Evolutionary conservation across 2,329 filamentous ascomycete species (phyloP).

Genomic region (Beauveria sp.): DNA sequence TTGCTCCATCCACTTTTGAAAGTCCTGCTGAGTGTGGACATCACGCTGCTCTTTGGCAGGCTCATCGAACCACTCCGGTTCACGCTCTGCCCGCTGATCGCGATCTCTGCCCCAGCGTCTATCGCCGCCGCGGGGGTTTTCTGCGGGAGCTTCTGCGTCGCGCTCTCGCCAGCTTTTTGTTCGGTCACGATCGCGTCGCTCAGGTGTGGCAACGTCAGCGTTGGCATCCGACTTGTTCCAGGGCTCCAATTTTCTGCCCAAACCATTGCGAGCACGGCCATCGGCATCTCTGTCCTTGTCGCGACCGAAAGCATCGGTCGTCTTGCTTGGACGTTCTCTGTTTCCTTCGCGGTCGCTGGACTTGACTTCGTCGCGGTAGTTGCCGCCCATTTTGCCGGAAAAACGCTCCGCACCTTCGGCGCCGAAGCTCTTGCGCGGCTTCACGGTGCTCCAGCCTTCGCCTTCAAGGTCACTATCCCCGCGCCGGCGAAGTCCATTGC

Average conservation of each 20-base stretch:
- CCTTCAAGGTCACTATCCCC: conserved; percentile 51
- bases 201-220: conserved; percentile 24
- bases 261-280: conserved; percentile 54
- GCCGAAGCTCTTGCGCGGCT: conserved; percentile 66
- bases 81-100: conserved; percentile 55
- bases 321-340: conserved; percentile 39
- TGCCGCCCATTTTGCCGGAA: conserved; percentile 55
- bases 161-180: conserved; percentile 56
- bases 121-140: conserved; percentile 37
- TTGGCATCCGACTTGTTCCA: conserved; percentile 60
- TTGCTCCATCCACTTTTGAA: conserved; percentile 87
- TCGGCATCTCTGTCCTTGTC: conserved; percentile 48
- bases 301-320: conserved; percentile 42
- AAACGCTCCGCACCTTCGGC: conserved; percentile 66
- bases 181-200: conserved; percentile 47
- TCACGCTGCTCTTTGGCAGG: conserved; percentile 61
- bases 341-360: conserved; percentile 48
- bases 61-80: conserved; percentile 87
- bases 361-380: conserved; percentile 34
- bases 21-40: conserved; percentile 78
- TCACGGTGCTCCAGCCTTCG: conserved; percentile 69
- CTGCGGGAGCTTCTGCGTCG: conserved; percentile 32
- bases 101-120: conserved; percentile 48
- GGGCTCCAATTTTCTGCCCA: conserved; percentile 59
- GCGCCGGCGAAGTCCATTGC: conserved; percentile 43